Base-by-base conservation (phyloP, 805 yeast species). In the Lachancea cidri region DNA sequence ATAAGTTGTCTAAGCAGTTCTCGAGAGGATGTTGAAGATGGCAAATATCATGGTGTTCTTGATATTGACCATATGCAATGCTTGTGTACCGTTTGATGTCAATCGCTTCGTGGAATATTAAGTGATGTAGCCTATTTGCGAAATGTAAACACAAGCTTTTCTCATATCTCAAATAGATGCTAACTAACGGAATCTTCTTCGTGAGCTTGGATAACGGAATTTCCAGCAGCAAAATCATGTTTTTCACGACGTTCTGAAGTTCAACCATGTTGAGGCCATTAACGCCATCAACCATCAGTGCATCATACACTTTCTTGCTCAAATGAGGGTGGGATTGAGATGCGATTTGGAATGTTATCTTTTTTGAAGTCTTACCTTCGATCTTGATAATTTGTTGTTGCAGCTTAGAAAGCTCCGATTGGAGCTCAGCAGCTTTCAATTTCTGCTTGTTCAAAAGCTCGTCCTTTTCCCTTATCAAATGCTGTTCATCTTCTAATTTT, bases 221-320 rank as follows among this genome's bases (percentile, higher is more conserved):
- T 11, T 55, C 55, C 33, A 66, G 53, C 20, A 58, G 44, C 2
- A 63, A 44, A 33, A 64, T 45, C 6, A 66, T 42, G 45, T 65
- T 58, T 44, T 66, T 67, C 20, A 66, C 48, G 3, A 60, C 46
- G 45, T 66, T 67, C 25, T 65, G 68, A 14, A 66, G 55, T 17
- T 60, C 55, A 2, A 58, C 48, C 39, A 56, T 27, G 9, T 57
- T 50, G 16, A 65, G 44, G 2, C 35, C 33, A 35, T 66, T 68
- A 15, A 67, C 54, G n/a, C 45, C 33, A 2, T 49, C 47, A 2
- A 66, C 49, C 43, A 55, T 57, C 22, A 54, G 35, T 4, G 36
- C 37, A 13, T 48, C 53, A 36, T 54, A 54, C 3, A 46, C 41
- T 29, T 42, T 49, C 6, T 43, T 41, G 8, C 38, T 45, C 36